Percentiles rank a stretch among this genome's conserved stretches.
phyloP scores from a whole-genome alignment of 73 alveolate species.

The Paraurostyla sp. region DNA sequence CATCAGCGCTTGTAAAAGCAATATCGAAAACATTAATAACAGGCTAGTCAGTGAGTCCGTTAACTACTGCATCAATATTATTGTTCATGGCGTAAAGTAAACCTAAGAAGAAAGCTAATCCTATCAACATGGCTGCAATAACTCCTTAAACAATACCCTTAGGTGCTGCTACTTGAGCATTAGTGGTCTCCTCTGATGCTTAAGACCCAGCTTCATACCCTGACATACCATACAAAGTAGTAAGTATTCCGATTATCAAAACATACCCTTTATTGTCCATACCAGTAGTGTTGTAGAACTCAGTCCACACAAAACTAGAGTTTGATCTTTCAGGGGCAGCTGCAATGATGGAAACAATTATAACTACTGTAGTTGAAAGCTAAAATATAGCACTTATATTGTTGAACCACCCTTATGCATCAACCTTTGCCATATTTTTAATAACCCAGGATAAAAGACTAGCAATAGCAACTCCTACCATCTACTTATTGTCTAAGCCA shows the following conservation, averaged over 20 bases:
- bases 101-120: background rate
- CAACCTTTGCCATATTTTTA: background rate
- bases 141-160: conserved; percentile 19
- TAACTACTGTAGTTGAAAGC: background rate
- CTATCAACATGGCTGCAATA: too few relatives aligned
- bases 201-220: conserved; percentile 40
- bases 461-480: background rate
- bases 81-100: background rate
- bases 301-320: background rate
- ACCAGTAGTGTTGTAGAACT: background rate
- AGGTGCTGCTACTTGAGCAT: conserved; percentile 14
- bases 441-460: background rate
- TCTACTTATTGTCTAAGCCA: background rate
- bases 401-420: conserved; percentile 31
- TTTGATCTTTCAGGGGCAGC: background rate
- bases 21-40: background rate
- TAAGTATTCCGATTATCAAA: background rate
- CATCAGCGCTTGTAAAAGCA: background rate
- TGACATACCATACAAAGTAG: background rate
- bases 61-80: background rate
- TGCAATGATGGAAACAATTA: background rate
- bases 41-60: background rate
- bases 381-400: conserved; percentile 2
- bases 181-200: conserved; percentile 12
- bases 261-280: background rate